Evolutionary conservation across 2,329 filamentous ascomycete genomes (phyloP), one percentile per base, ranked within the genome.

Genomic region (Fragosphaeria purpurea): DNA sequence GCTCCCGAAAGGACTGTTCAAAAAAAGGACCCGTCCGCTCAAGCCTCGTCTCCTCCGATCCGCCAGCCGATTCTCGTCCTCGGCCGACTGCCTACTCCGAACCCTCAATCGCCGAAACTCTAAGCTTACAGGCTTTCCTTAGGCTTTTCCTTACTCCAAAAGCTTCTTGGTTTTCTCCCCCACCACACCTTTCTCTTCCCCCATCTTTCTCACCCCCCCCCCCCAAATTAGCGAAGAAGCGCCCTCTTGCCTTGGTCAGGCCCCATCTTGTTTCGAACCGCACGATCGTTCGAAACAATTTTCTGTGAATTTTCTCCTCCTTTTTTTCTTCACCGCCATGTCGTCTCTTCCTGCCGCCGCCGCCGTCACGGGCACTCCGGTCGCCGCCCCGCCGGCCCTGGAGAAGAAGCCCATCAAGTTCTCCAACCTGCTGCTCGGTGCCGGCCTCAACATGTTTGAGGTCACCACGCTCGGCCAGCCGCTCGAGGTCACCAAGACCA

Each of bases 341-440:
- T 80, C 80, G 70, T 72, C 77, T 63, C 67, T 72, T 62, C 67
- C 77, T 63, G 70, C 76, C 61, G 69, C 69, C 67, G 62, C 65
- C 67, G 62, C 65, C 67, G 71, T 66, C 65, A 69, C 71, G 73
- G 67, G 69, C 74, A 67, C 66, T 60, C 69, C 57, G 61, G 70
- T 71, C 72, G 67, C 69, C 73, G 68, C 66, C 60, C 69, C 57
- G 61, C 70, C 70, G 57, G 73, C 69, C 70, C 75, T 94, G 68
- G 90, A 96, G 85, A 97, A 97, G 86, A 97, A 97, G 82, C 93
- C 93, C 60, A 81, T 98, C 81, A 97, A 96, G 82, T 97, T 97
- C 80, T 95, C 89, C 77, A 98, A 98, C 76, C 72, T 98, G 80
- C 77, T 98, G 65, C 82, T 96, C 63, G 90, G 90, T 65, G 87